phyloP scores from a whole-genome alignment of 2,329 filamentous ascomycete genomes.

The Bipolaris oryzae region DNA sequence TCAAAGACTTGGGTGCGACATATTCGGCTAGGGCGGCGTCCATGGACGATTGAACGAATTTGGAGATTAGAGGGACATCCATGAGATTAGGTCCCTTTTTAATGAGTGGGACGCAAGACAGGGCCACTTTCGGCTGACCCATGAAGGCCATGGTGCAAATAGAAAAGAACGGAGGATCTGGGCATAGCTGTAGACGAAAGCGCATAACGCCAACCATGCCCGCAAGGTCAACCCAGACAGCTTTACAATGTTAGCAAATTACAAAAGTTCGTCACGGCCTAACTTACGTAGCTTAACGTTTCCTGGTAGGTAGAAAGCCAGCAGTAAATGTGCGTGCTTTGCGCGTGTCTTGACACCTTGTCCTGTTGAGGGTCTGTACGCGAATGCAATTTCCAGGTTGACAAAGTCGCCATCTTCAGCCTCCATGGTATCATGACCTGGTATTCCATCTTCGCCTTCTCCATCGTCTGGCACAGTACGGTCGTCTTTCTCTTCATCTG shows the following conservation, averaged over 20 bases:
- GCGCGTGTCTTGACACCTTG: constrained; percentile 67
- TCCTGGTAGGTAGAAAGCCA: constrained; percentile 72
- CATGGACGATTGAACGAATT: constrained; percentile 75
- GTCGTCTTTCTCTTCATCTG: constrained; percentile 57
- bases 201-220: constrained; percentile 74
- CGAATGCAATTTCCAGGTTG: constrained; percentile 76
- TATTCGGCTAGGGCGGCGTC: constrained; percentile 77
- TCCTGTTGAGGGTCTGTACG: constrained; percentile 69
- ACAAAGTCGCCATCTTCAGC: constrained; percentile 79
- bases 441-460: constrained; percentile 42
- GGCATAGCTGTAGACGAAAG: constrained; percentile 72
- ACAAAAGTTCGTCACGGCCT: not conserved
- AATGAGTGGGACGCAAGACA: constrained; percentile 73
- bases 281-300: constrained; percentile 58
- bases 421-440: constrained; percentile 61
- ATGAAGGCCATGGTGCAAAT: constrained; percentile 76
- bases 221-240: constrained; percentile 76
- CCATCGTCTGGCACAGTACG: constrained; percentile 56
- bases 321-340: constrained; percentile 74
- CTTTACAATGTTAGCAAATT: constrained; percentile 40
- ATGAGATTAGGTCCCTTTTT: constrained; percentile 74
- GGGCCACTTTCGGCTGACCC: constrained; percentile 73
- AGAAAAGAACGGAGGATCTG: constrained; percentile 78
- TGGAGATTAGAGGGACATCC: constrained; percentile 75
- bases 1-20: constrained; percentile 76